Conservation (phyloP, 345 rosid genomes). For the Theobroma cacao region DNA sequence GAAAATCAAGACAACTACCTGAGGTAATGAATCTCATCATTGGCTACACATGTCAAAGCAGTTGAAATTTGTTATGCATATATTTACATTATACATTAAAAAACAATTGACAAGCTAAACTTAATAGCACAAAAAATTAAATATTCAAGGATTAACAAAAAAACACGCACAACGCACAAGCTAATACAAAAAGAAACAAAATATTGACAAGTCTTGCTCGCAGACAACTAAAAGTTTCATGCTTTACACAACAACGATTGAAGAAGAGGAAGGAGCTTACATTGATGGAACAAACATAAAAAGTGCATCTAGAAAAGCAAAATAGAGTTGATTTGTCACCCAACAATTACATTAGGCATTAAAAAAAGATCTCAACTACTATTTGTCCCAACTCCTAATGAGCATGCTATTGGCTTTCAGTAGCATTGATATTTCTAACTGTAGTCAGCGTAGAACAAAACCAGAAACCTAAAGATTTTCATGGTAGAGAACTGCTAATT, state of each 20-base stretch:
- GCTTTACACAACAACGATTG: not conserved
- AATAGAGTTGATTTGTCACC: not conserved
- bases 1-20: not conserved
- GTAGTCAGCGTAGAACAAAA: not conserved
- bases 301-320: not conserved
- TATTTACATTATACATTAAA: not conserved
- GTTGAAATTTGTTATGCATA: not conserved
- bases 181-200: not conserved
- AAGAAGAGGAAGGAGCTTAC: not conserved
- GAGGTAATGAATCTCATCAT: not conserved
- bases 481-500: not conserved
- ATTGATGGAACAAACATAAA: not conserved
- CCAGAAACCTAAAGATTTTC: not conserved
- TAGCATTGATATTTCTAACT: not conserved
- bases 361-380: not conserved
- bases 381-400: not conserved
- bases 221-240: not conserved
- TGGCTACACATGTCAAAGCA: not conserved
- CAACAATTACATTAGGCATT: not conserved
- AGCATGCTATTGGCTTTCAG: not conserved
- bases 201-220: not conserved
- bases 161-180: not conserved
- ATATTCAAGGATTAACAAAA: not conserved
- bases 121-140: not conserved
- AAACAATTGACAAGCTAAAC: not conserved